Evolutionary conservation across 2,329 filamentous ascomycete genomes (phyloP), one percentile per base, ranked within the genome.

Genomic region (Scedosporium aurantiacum): DNA sequence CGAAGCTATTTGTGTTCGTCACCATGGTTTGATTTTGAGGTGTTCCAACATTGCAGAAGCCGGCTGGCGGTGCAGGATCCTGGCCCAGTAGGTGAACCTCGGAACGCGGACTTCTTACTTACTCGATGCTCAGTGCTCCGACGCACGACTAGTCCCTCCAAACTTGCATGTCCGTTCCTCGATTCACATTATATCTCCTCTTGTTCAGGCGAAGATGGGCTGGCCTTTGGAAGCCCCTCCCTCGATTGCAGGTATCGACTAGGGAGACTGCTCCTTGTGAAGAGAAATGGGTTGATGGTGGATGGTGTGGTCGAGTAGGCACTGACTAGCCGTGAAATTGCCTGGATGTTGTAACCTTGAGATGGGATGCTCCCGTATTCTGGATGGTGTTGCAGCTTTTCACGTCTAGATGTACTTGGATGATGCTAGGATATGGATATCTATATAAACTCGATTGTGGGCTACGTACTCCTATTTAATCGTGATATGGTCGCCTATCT

Each of bases 291-390:
- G 10, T 61, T 64, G 3, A 64, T 56, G 37, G 55, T 66, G 61
- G 52, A 63, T 21, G 65, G 68, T 27, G 21, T 71, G 21, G 58
- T 47, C 4, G 60, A 60, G 1, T 66, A 66, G 21, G 65, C 71
- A 1, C 67, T 74, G 45, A 70, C 73, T 4, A 73, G 72, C 1
- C 73, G 72, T 3, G 69, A 71, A 64, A 67, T 72, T 64, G 58
- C 74, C 5, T 75, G 73, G 73, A 64, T 72, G 7, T 61, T 60
- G 7, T 61, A 65, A 50, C 61, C 63, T 4, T 64, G 14, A 61
- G 12, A 21, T 12, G 45, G 5, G n/a, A 50, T 50, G 16, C 21
- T 50, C 5, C 45, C 8, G 45, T 50, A 7, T 21, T 23, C n/a
- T 50, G 3, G n/a, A 50, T 47, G n/a, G 43, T 16, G 43, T 28